phyloP scores from a whole-genome alignment of 805 yeast genomes.

The Zygoascus flipseniorum region DNA sequence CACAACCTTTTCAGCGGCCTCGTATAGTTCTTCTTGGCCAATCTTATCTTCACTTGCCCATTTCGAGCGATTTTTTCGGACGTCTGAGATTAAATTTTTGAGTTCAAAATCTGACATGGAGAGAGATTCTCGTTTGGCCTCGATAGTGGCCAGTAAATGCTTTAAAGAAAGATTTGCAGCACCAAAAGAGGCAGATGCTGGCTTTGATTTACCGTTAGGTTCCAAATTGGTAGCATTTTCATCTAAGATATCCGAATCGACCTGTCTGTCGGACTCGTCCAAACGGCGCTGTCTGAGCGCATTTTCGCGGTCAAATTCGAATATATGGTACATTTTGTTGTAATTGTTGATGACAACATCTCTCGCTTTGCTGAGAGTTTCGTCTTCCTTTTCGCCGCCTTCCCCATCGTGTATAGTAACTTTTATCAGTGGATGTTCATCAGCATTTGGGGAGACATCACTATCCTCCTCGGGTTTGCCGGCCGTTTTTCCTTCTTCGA shows the following conservation, averaged over 20 bases:
- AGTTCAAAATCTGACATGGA: conserved; percentile 71
- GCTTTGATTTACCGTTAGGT: conserved; percentile 2
- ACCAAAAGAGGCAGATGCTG: conserved; percentile 42
- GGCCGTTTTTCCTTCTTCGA: conserved; percentile 11
- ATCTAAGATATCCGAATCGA: conserved; percentile 29
- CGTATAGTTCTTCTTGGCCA: conserved; percentile 96
- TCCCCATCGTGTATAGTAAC: background rate
- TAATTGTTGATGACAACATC: conserved; percentile 22
- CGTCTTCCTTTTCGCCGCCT: conserved; percentile 4
- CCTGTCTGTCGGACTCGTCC: conserved; percentile 70
- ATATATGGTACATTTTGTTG: conserved; percentile 55
- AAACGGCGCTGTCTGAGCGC: conserved; percentile 65
- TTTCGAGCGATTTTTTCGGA: conserved; percentile 87
- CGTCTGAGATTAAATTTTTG: conserved; percentile 80
- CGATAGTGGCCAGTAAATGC: conserved; percentile 71
- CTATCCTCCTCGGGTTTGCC: background rate
- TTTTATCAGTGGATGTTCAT: background rate
- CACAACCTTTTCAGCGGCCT: conserved; percentile 94
- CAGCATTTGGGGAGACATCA: background rate
- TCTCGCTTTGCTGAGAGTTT: conserved; percentile 8
- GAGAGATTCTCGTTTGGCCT: conserved; percentile 67
- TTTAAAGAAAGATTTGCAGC: conserved; percentile 73
- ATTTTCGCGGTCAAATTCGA: conserved; percentile 65
- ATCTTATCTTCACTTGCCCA: conserved; percentile 95
- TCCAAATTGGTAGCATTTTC: conserved; percentile 7